Evolutionary conservation across 371 early-diverging fungal species (phyloP).

Genomic region (Mucor saturninus): DNA sequence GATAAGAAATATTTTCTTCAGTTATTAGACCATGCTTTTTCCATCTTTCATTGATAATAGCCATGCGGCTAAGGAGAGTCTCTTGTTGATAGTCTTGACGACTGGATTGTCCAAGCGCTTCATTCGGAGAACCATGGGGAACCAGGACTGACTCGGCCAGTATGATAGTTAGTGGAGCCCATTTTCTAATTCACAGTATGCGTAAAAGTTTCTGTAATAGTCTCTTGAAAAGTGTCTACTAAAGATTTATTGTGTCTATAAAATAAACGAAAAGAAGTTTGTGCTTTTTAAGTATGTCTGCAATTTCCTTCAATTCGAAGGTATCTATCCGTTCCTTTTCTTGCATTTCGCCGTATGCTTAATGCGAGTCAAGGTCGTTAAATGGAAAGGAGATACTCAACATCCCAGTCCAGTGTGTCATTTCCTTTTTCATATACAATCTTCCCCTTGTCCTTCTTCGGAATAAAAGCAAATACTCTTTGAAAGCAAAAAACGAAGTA

Average conservation of each 20-base stretch:
- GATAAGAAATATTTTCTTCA: background rate
- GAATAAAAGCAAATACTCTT: slow-evolving; percentile 13
- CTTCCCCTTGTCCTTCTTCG: slow-evolving; percentile 15
- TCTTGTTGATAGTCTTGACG: background rate
- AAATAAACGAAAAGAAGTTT: too few species aligned
- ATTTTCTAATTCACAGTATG: too few species aligned
- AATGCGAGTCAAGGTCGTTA: slow-evolving; percentile 12
- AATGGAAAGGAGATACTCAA: slow-evolving; percentile 13
- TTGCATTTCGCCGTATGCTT: slow-evolving; percentile 16
- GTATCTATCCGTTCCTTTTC: slow-evolving; percentile 5
- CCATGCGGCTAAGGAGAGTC: slow-evolving; percentile 12
- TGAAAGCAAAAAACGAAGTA: too few species aligned
- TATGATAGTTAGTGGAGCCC: too few species aligned
- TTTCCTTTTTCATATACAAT: slow-evolving; percentile 17
- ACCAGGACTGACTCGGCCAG: too few species aligned
- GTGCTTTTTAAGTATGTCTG: too few species aligned
- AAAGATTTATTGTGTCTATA: too few species aligned
- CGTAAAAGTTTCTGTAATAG: too few species aligned
- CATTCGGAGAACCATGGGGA: too few species aligned
- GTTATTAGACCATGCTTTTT: background rate
- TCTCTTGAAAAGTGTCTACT: too few species aligned
- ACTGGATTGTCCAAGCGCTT: too few species aligned
- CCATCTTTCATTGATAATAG: slow-evolving; percentile 15
- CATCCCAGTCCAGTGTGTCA: slow-evolving; percentile 18
- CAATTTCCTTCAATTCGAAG: slow-evolving; percentile 1